Evolutionary conservation across 495 filamentous ascomycete species (phyloP), one percentile per base, ranked within the genome.

Genomic region (Hyaloscypha bicolor): DNA sequence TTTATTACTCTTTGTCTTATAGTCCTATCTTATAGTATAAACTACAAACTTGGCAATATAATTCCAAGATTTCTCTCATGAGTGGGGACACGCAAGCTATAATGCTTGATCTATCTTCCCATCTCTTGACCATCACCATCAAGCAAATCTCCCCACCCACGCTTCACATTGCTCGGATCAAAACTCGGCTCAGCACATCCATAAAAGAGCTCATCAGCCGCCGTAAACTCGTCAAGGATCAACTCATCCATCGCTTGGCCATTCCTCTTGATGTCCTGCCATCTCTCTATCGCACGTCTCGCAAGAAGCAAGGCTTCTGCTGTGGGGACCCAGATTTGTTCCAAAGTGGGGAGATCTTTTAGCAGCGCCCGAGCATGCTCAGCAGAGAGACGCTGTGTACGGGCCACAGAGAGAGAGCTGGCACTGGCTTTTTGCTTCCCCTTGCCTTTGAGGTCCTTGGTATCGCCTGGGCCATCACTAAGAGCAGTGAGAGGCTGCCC

Each of bases 271-370:
- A 85, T 85, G 25, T 85, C 80, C 51, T 78, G 74, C 4, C 80
- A 71, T 31, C 80, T 79, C 56, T 80, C 76, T 14, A 85, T 80
- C 21, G 83, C 82, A 16, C 77, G 76, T 48, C 80, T 75, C 9
- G 82, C 79, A 12, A 85, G 62, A 55, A 85, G 84, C 55, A 84
- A 72, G 2, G 80, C 77, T 59, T 85, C 82, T 51, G 82, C 82
- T 6, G 83, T 84, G 29, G 79, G 77, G 14, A 76, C 39, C 81
- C 82, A 85, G 4, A 85, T 80, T n/a, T 78, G 74, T 62, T 80
- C 79, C 29, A 85, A 68, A 6, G 70, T 69, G 2, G 81, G 83
- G 1, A 83, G 71, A 65, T 83, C 80, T 21, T 75, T 68, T 16
- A 83, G 64, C 14, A 85, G 51, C 31, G 74, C 55, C 62, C 74